phyloP scores from a whole-genome alignment of 345 rosid genomes.

The Physaria fendleri region DNA sequence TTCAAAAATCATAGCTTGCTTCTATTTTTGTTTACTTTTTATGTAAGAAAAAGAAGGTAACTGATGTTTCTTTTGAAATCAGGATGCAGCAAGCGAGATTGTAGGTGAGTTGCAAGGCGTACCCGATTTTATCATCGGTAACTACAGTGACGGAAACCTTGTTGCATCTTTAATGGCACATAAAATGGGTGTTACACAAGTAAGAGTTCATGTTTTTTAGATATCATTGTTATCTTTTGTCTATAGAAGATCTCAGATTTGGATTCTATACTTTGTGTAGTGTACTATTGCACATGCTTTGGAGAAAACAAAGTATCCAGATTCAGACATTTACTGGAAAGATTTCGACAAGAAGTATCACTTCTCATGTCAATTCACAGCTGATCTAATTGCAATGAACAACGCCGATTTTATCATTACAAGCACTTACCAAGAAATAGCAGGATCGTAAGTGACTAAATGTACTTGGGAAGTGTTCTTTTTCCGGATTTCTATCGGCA shows the following conservation, averaged over 20 bases:
- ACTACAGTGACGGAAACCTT: conserved; percentile 98
- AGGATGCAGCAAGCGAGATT: conserved; percentile 93
- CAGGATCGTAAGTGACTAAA: conserved; percentile 71
- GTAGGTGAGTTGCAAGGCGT: conserved; percentile 73
- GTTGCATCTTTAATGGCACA: conserved; percentile 90
- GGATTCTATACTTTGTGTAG: conserved; percentile 29
- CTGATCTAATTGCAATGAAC: conserved; percentile 96
- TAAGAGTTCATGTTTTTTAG: conserved; percentile 17
- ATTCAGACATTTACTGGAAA: conserved; percentile 97
- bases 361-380: conserved; percentile 96
- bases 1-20: conserved; percentile 15
- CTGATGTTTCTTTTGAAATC: background rate
- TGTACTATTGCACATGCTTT: conserved; percentile 98
- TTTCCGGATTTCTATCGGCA: background rate
- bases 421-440: conserved; percentile 97
- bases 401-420: conserved; percentile 96
- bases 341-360: conserved; percentile 88
- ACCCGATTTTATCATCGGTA: conserved; percentile 94
- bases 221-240: background rate
- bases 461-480: background rate
- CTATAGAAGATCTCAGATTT: conserved; percentile 1
- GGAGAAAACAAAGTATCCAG: conserved; percentile 99
- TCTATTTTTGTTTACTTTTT: background rate
- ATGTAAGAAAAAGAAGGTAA: background rate
- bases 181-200: conserved; percentile 94